phyloP scores from a whole-genome alignment of 2,329 filamentous ascomycete genomes.

The Neurospora crassa region DNA sequence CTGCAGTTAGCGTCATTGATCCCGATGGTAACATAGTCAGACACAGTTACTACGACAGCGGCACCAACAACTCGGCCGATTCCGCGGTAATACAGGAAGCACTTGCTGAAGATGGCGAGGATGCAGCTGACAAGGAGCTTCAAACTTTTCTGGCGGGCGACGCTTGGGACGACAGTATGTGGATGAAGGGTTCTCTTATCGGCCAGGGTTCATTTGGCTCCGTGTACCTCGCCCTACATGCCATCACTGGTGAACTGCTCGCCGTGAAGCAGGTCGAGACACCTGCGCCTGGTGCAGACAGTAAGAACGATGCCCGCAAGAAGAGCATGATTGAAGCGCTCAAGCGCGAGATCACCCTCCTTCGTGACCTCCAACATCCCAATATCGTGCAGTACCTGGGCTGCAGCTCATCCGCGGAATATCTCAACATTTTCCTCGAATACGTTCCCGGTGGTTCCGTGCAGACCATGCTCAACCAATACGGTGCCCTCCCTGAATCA shows the following conservation, averaged over 20 bases:
- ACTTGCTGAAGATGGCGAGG: conserved; percentile 83
- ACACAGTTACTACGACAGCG: conserved; percentile 80
- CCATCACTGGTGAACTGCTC: conserved; percentile 92
- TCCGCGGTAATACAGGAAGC: conserved; percentile 75
- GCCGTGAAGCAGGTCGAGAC: conserved; percentile 97
- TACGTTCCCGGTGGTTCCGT: conserved; percentile 97
- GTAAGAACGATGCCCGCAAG: conserved; percentile 80
- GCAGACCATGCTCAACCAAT: conserved; percentile 97
- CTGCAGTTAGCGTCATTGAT: conserved; percentile 64
- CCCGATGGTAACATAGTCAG: conserved; percentile 61
- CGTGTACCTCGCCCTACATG: conserved; percentile 89
- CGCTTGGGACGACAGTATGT: conserved; percentile 94
- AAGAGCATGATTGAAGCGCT: conserved; percentile 97
- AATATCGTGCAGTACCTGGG: conserved; percentile 99
- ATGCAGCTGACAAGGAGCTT: conserved; percentile 76
- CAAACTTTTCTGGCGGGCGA: conserved; percentile 85
- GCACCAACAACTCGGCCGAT: conserved; percentile 46
- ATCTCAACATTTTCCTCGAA: conserved; percentile 99
- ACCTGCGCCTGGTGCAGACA: conserved; percentile 66
- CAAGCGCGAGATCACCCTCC: conserved; percentile 89
- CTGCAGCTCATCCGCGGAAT: conserved; percentile 80
- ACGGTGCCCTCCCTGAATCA: conserved; percentile 87
- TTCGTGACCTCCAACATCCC: conserved; percentile 87
- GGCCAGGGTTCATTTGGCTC: conserved; percentile 94
- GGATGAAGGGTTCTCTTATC: conserved; percentile 98